phyloP scores from a whole-genome alignment of 2,329 filamentous ascomycete species.

The Hypoxylon sp. region DNA sequence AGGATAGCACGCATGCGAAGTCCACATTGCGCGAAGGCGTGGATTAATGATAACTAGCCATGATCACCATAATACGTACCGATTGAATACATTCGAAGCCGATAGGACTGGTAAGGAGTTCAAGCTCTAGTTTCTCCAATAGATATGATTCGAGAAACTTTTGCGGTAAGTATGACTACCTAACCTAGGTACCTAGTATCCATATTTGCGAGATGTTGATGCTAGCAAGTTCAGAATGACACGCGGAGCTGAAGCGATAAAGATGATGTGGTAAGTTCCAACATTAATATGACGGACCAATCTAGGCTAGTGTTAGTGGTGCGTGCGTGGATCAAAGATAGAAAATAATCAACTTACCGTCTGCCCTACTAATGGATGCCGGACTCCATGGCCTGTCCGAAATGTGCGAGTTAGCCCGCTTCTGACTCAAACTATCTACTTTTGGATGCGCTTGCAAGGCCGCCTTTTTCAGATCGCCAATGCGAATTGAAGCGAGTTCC shows the following conservation, averaged over 20 bases:
- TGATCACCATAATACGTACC: background rate
- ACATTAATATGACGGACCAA: too few relatives aligned
- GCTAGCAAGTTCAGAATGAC: too few relatives aligned
- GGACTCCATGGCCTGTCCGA: conserved; percentile 31
- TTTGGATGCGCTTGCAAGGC: background rate
- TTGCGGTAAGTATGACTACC: background rate
- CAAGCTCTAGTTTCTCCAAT: background rate
- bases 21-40: background rate
- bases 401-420: conserved; percentile 34
- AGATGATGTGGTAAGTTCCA: too few relatives aligned
- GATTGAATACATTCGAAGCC: background rate
- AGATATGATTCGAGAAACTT: background rate
- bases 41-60: background rate
- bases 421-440: background rate
- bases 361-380: background rate
- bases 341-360: background rate
- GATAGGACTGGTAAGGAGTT: background rate
- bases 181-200: too few relatives aligned
- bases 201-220: too few relatives aligned
- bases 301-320: too few relatives aligned
- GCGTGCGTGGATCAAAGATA: background rate
- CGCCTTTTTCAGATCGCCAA: background rate
- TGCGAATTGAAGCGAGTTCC: conserved; percentile 9
- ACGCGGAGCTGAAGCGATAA: too few relatives aligned
- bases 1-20: background rate